Conservation (phyloP, 441 rosid genomes). For the Gossypium gossypioides region DNA sequence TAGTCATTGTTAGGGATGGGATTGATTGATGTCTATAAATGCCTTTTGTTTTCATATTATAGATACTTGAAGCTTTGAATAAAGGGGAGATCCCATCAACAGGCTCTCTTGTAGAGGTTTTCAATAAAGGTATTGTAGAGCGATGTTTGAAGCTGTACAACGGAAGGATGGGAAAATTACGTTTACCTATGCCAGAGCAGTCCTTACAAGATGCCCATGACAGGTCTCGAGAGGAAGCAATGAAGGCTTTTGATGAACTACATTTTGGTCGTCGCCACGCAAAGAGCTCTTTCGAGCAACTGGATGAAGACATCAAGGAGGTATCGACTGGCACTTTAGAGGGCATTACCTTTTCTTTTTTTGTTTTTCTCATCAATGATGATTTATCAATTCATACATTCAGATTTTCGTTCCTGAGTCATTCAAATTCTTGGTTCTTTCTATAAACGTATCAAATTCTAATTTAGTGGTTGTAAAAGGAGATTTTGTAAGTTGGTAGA, state of each 20-base stretch:
- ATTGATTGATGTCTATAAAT: background rate
- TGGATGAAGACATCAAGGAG: constrained; percentile 74
- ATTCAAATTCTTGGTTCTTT: background rate
- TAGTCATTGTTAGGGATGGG: background rate
- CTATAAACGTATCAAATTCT: background rate
- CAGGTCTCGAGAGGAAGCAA: constrained; percentile 43
- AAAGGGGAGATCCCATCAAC: constrained; percentile 99
- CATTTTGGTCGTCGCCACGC: constrained; percentile 97
- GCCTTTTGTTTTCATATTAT: constrained; percentile 23
- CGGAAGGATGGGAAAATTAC: constrained; percentile 51
- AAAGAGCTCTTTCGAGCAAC: constrained; percentile 61
- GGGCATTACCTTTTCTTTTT: background rate
- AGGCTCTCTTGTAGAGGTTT: constrained; percentile 93
- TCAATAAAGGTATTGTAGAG: constrained; percentile 84
- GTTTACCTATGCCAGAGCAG: constrained; percentile 57
- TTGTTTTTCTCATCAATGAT: background rate
- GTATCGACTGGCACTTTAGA: constrained; percentile 28
- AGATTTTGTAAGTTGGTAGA: background rate
- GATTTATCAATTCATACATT: background rate
- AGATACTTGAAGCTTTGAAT: constrained; percentile 94
- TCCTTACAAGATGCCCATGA: constrained; percentile 60
- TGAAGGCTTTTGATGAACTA: constrained; percentile 67
- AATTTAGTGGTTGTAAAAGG: background rate
- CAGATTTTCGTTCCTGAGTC: background rate
- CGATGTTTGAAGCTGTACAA: constrained; percentile 70